Percentiles rank a stretch among this genome's conserved stretches.
Evolutionary conservation across 2,329 filamentous ascomycete genomes (phyloP).

Genomic region (Arthroderma uncinatum): DNA sequence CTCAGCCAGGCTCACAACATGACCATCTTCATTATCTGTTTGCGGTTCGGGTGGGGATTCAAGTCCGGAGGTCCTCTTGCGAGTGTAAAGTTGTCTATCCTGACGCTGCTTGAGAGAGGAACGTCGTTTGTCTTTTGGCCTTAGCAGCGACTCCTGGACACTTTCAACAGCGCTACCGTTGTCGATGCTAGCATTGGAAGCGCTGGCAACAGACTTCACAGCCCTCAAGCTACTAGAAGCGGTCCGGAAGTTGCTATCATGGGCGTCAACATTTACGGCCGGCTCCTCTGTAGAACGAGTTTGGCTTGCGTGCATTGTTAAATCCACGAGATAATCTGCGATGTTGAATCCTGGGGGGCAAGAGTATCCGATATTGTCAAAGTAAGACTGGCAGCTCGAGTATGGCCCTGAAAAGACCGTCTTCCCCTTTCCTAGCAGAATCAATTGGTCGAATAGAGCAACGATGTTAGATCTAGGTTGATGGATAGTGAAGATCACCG

Average conservation of each 20-base stretch:
- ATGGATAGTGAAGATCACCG: constrained; percentile 96
- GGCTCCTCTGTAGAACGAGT: constrained; percentile 46
- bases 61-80: constrained; percentile 55
- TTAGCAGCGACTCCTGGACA: constrained; percentile 48
- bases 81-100: constrained; percentile 79
- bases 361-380: constrained; percentile 79
- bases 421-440: constrained; percentile 77
- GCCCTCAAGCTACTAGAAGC: constrained; percentile 78
- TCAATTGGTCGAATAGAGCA: constrained; percentile 85
- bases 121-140: constrained; percentile 59
- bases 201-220: constrained; percentile 80
- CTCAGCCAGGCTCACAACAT: constrained; percentile 40
- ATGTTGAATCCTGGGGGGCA: constrained; percentile 98
- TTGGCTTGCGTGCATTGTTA: constrained; percentile 86
- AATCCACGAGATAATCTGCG: constrained; percentile 90
- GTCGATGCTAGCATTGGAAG: constrained; percentile 63
- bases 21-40: constrained; percentile 50
- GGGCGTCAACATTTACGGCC: constrained; percentile 49
- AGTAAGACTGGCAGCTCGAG: constrained; percentile 77
- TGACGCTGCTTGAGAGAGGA: constrained; percentile 77
- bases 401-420: constrained; percentile 93
- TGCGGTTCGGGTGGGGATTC: constrained; percentile 46
- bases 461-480: constrained; percentile 98
- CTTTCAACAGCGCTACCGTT: constrained; percentile 48
- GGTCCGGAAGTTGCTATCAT: constrained; percentile 49